Base-by-base conservation (phyloP, 2,329 filamentous ascomycete species). In the Fusarium secorum region DNA sequence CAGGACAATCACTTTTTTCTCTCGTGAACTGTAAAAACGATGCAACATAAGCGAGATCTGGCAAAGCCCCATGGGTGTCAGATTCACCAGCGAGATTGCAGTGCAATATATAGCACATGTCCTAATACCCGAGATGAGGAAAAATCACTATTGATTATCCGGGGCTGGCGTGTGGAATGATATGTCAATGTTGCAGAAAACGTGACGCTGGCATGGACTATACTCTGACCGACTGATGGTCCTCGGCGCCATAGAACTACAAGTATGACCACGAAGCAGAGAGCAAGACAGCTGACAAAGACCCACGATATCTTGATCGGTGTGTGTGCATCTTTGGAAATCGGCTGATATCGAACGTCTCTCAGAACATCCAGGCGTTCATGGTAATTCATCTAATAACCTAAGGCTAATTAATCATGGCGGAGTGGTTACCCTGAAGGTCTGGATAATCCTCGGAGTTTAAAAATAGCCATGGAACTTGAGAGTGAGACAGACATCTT, bases 291-390 rank as follows among this genome's bases (percentile, higher is more conserved):
- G 39, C 56, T 64, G 64, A 66, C 64, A 33, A 14, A 51, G 57
- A 39, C 44, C 49, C 66, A 63, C 64, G 59, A 65, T 56, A 62
- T 56, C 57, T 65, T 28, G 22, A 44, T 49, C 30, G 59, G 61
- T 54, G 64, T 56, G 60, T 57, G 59, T 58, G 48, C 53, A 59
- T 51, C 7, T 35, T 55, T 26, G 22, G 54, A 73, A 74, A 71
- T 73, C 70, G 70, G 64, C 74, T 75, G 72, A 75, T 69, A 74
- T 75, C 68, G 73, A 48, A 69, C 59, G 72, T 69, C 64, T 63
- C 56, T 70, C 58, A 51, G 51, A 65, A 66, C 73, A 75, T 68
- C 48, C 24, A 45, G 42, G 17, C 22, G 7, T 48, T 48, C 24
- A n/a, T 56, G 30, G 22, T 26, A 53, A 41, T 22, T 41, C 24